Base-by-base conservation (phyloP, 305 asterid species). In the Euphrasia arctica region DNA sequence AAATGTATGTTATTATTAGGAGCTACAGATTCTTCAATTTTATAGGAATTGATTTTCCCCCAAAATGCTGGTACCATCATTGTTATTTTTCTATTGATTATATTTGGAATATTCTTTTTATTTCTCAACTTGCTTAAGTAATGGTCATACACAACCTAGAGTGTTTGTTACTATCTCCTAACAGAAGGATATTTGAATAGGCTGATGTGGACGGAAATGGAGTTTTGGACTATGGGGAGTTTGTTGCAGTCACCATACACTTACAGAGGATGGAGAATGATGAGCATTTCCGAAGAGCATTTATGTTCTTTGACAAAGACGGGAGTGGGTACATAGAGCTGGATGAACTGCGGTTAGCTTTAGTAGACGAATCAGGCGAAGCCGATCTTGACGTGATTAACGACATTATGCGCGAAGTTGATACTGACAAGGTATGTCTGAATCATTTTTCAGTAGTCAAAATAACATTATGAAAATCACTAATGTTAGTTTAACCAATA, bases 151-250 rank as follows among this genome's bases (percentile, higher is more conserved):
- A 50, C 61, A 47, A 4, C 31, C 41, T 41, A 55, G 25, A 36
- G 51, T 66, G 36, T 31, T 18, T 18, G 65, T 8, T 47, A 34
- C 54, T 34, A 45, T 36, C 41, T 54, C 50, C 67, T 76, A 63
- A 76, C 57, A 48, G 34, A 65, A 54, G 47, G 25, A 43, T 63
- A 45, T 66, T 8, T 57, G 7, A 43, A 69, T 51, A 93, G 98
- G 98, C 98, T 75, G 98, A 93, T 79, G 94, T 83, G 60, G 97
- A 93, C 72, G 96, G 97, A 74, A 93, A 88, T 48, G 98, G 98
- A 36, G 77, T 87, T 39, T 72, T 93, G 87, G 97, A 90, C 81
- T 93, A 93, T 54, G 95, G 99, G 18, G 99, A 93, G 83, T 93
- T 93, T 68, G 99, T 93, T 47, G 97, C 99, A 36, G 99, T 93